Base-by-base conservation (phyloP, 208 protist genomes). In the Endotrypanum monterogeii region DNA sequence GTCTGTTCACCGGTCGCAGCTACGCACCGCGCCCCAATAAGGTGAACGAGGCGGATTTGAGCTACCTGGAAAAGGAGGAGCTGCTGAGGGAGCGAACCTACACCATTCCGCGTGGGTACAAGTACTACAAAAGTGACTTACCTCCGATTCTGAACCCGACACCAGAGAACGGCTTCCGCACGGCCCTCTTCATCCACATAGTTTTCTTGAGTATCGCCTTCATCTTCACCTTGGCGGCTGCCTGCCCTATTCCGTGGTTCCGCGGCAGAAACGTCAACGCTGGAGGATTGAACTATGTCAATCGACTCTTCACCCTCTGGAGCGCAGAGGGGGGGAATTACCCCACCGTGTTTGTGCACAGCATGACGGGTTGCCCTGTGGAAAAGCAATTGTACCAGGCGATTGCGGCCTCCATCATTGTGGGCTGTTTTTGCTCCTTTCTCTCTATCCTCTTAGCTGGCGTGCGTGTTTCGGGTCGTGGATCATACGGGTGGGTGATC, bases 351-450 rank as follows among this genome's bases (percentile, higher is more conserved):
- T 69, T 54, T 11, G 58, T 86, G 12, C 63, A 58, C 48, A 52
- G 50, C 0, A 73, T 88, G 60, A 68, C 51, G 25, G 35, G 37
- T 52, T 91, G 87, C 72, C 82, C 84, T 8, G 55, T 87, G 30
- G 75, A 91, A 72, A 88, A 91, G 70, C 88, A 92, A 74, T 92
- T 88, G 73, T 87, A 82, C 67, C 85, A 88, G 55, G 72, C 69
- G 58, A 92, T 92, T 60, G 74, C 83, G 41, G 81, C 61, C 32
- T 80, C 67, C 66, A 83, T 66, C 62, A 86, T 92, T 58, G 76
- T 85, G 48, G 83, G 74, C 46, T 79, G 67, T 41, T 7, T 78
- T 60, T 83, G 88, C 68, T 72, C 84, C 18, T 60, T 90, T 25
- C 52, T 89, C 71, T 71, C 84, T 14, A 14, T 88, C 32, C 67